Percentiles rank a stretch among this genome's conserved stretches.
Conservation (phyloP, 2,329 filamentous ascomycete species). For the Penicillium griseofulvum region DNA sequence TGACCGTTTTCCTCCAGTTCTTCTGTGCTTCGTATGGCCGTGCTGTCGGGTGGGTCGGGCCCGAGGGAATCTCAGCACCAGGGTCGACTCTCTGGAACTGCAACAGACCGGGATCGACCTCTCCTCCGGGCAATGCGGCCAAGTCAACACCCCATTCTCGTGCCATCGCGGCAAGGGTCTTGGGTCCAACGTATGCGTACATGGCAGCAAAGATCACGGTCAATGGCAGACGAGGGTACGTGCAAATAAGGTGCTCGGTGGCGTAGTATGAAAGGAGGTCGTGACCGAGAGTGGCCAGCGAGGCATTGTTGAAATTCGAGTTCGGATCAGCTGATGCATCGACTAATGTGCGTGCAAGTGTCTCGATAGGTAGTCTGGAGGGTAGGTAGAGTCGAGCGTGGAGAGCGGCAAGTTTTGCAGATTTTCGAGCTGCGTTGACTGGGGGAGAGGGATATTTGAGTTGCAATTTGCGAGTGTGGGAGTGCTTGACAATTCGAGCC, state of each 20-base stretch:
- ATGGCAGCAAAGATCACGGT: conserved; percentile 81
- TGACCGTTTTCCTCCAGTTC: conserved; percentile 67
- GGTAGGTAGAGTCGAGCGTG: conserved; percentile 85
- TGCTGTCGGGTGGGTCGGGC: conserved; percentile 41
- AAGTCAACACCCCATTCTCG: conserved; percentile 88
- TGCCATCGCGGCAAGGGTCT: conserved; percentile 70
- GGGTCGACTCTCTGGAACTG: conserved; percentile 64
- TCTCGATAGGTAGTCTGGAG: conserved; percentile 76
- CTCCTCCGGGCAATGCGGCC: conserved; percentile 80
- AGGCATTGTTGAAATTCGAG: conserved; percentile 81
- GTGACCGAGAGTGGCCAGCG: conserved; percentile 75
- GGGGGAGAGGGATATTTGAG: conserved; percentile 67
- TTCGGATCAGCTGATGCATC: conserved; percentile 80
- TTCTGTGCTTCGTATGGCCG: conserved; percentile 51
- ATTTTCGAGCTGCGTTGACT: conserved; percentile 63
- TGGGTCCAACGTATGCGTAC: conserved; percentile 75
- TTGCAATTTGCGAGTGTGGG: conserved; percentile 32
- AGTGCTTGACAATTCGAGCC: conserved; percentile 22
- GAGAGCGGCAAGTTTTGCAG: conserved; percentile 87
- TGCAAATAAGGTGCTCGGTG: conserved; percentile 81
- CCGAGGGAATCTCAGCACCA: conserved; percentile 42
- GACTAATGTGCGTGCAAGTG: conserved; percentile 80
- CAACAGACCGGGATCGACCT: conserved; percentile 87
- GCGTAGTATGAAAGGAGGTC: conserved; percentile 86
- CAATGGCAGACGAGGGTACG: conserved; percentile 88